Base-by-base conservation (phyloP, 495 filamentous ascomycete genomes). In the Annulohypoxylon nitens region DNA sequence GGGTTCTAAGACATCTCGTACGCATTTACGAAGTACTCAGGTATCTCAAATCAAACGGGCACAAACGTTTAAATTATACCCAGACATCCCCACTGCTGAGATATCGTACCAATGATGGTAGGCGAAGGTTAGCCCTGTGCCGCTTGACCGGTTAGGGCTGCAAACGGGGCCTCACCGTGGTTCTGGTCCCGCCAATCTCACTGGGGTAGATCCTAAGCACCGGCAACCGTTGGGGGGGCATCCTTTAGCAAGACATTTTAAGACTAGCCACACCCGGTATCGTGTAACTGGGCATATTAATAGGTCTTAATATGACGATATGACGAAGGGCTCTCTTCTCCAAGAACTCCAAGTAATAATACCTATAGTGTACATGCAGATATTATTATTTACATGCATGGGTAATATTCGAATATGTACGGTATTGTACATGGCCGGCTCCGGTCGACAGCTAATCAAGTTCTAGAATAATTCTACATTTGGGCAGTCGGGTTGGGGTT, bases 111-210 rank as follows among this genome's bases (percentile, higher is more conserved):
- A 74, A 69, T 69, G 57, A 69, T 53, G 59, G 33, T 50, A 45
- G n/a, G n/a, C 45, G 16, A 47, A 57, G 43, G 57, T 66, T 64
- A 67, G 69, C 69, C 69, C 63, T 71, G 57, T 69, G 50, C 58
- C 53, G 64, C 37, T 65, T 45, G 18, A 12, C 61, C 58, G 25
- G 54, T 66, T 65, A 69, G 65, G 71, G 54, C 54, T 73, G 57
- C 45, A 59, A 59, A 69, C 25, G 61, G 64, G 61, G 30, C 54
- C 41, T 53, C 53, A 18, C 54, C 59, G 41, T 57, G 64, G 43
- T 23, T 60, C 64, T 64, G 59, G 64, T 64, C 60, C 70, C 61
- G 61, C 70, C 65, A 70, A 59, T 70, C 60, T 41, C 43, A 55
- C 26, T 25, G 53, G 37, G 55, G 20, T 23, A 54, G 50, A 55